A percentile compares a stretch with the other conserved stretches of the same genome.
Evolutionary conservation across 2,329 filamentous ascomycete genomes (phyloP).

Genomic region (Fusarium musae): DNA sequence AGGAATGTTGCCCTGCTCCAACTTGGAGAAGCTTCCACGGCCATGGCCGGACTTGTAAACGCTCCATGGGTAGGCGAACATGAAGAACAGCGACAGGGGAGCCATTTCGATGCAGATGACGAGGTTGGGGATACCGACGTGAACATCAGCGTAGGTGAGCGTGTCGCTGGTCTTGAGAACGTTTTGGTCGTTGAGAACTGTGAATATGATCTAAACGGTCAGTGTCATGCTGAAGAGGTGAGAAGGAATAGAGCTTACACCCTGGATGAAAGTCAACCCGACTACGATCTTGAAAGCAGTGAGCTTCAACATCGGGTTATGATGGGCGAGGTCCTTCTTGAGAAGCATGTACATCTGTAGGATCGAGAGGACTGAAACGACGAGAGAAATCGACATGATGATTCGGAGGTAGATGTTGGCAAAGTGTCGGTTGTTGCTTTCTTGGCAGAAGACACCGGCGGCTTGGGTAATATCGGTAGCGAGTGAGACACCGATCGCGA

Average conservation of each 20-base stretch:
- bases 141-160: constrained; percentile 37
- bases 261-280: constrained; percentile 30
- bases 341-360: constrained; percentile 32
- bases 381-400: constrained; percentile 19
- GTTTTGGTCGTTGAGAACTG: constrained; percentile 21
- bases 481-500: constrained; percentile 15
- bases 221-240: too few species aligned
- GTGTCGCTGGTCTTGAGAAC: constrained; percentile 22
- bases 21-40: constrained; percentile 3
- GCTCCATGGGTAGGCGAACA: constrained; percentile 34
- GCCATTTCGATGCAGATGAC: constrained; percentile 37
- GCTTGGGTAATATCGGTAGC: constrained; percentile 31
- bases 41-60: constrained; percentile 21
- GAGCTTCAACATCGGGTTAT: constrained; percentile 34
- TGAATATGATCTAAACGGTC: constrained; percentile 25
- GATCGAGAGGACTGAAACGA: constrained; percentile 26
- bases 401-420: constrained; percentile 25
- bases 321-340: constrained; percentile 30
- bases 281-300: constrained; percentile 37
- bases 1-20: constrained; percentile 1
- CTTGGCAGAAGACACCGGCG: constrained; percentile 32
- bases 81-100: constrained; percentile 34
- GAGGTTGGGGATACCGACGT: constrained; percentile 37
- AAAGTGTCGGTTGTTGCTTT: constrained; percentile 18
- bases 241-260: neutral